Base-by-base conservation (phyloP, 768 basidiomycete species). In the Crassisporium funariophilum region DNA sequence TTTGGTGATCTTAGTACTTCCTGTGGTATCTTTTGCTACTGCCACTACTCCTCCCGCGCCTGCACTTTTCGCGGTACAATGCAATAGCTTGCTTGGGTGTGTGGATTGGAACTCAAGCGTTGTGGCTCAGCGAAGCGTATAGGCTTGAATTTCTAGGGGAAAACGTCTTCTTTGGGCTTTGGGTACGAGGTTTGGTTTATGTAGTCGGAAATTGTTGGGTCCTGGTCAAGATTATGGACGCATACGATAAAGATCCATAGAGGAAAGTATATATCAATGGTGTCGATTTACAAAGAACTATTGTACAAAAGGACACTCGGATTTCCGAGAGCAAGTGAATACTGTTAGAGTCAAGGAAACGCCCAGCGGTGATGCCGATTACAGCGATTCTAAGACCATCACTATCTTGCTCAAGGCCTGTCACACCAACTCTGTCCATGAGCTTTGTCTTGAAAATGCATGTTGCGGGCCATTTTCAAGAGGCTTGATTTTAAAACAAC, bases 81-180 rank as follows among this genome's bases (percentile, higher is more conserved):
- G 72, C 71, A 1, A 2, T 76, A 11, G 49, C 64, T 4, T 77
- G 78, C 38, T 38, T 77, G 0, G 70, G 57, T 1, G 70, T 84
- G 2, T 99, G 95, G 95, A 71, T 81, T 0, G 82, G 77, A 0
- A 79, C 78, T 7, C 95, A 98, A 71, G 92, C 79, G 0, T 49
- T 94, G 15, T 99, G 97, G 97, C 78, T 98, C 1, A 76, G 76
- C n/a, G 85, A 88, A 54, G 97, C 94, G 0, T 98, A 94, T 67
- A 77, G 78, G 47, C 78, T 99, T 11, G 97, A 99, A 63, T 94
- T 98, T 62, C 64, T 90, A 21, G 94, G 88, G 0, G 63, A 82
- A 47, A 72, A 82, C 41, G 88, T 90, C 9, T 93, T 85, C 65
- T 69, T 82, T 21, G 66, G 73, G 11, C 70, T 98, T 12, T 99